phyloP scores from a whole-genome alignment of 2,329 filamentous ascomycete species.

The Aureobasidium lini region DNA sequence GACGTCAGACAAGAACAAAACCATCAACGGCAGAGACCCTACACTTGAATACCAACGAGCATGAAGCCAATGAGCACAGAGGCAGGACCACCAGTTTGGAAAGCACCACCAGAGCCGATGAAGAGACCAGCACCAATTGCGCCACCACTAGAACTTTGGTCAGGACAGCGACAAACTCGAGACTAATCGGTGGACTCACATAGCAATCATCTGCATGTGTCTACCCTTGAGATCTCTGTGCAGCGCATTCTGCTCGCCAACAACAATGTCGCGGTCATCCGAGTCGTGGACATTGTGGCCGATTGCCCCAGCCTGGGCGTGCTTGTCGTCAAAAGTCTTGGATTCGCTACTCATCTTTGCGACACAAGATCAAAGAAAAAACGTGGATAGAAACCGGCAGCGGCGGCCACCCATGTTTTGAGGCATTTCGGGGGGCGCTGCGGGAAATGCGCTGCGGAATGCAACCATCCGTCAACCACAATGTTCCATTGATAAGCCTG shows the following conservation, averaged over 20 bases:
- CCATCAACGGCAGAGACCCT: slow-evolving; percentile 24
- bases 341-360: slow-evolving; percentile 2
- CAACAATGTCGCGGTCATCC: not conserved
- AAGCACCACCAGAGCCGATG: slow-evolving; percentile 43
- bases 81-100: slow-evolving; percentile 42
- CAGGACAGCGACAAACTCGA: not conserved
- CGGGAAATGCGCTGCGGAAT: slow-evolving; percentile 1
- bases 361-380: not conserved
- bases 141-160: slow-evolving; percentile 26
- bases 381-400: not conserved
- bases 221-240: slow-evolving; percentile 18
- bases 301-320: not conserved
- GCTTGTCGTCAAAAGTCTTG: not conserved
- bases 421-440: not conserved
- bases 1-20: slow-evolving; percentile 25
- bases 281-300: not conserved
- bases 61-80: slow-evolving; percentile 4
- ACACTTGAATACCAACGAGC: slow-evolving; percentile 13
- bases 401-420: slow-evolving; percentile 6
- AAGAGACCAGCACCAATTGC: slow-evolving; percentile 48
- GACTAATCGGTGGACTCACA: slow-evolving; percentile 7
- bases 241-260: slow-evolving; percentile 6
- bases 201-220: slow-evolving; percentile 30
- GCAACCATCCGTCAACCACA: not conserved
- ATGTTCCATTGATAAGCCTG: slow-evolving; percentile 3